Base-by-base conservation (phyloP, 2,329 filamentous ascomycete species). In the Mycogone perniciosa region DNA sequence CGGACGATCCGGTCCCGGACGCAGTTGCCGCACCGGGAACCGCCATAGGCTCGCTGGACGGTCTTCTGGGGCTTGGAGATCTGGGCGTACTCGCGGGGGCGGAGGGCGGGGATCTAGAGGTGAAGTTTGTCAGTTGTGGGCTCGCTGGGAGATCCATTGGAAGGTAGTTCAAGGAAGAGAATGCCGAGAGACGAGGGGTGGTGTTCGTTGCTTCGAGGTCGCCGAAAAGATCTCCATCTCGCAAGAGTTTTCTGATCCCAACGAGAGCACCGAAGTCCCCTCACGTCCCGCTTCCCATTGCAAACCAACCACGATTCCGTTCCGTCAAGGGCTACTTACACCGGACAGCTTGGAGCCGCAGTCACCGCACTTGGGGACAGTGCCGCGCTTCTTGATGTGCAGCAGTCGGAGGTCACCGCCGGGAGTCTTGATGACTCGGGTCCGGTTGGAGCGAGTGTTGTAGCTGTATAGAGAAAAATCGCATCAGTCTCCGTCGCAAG, bases 51-150 rank as follows among this genome's bases (percentile, higher is more conserved):
- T 68, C 93, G 90, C 81, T 93, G 89, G 73, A 99, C 93, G 68
- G 89, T 96, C 89, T 99, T 99, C 86, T 96, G 90, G 73, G 95
- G 92, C 78, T 92, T 90, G 71, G 91, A 96, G 79, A 99, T 87
- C 73, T 87, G 85, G 67, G 93, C 80, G 80, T 99, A 99, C 82
- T 99, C 89, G 80, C 91, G 91, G 71, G 93, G 93, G 72, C 93
- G 90, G 72, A 99, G 92, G 67, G 95, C 93, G 67, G 93, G 95
- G 69, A 95, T 77, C 90, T 96, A 48, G 13, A 39, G 26, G 7
- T 40, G 27, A 27, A 30, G n/a, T 13, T 40, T 37, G 58, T 61
- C 46, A 61, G 58, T 48, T 9, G 45, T 48, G 41, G 39, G 30
- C n/a, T 20, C 37, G 37, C 10, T 38, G 26, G 34, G 20, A 39